These are phyloP conservation scores for Zoysia pacifica DNA, from an alignment of 176 grass and related monocot genomes.

Conservation along the genomic window DNA sequence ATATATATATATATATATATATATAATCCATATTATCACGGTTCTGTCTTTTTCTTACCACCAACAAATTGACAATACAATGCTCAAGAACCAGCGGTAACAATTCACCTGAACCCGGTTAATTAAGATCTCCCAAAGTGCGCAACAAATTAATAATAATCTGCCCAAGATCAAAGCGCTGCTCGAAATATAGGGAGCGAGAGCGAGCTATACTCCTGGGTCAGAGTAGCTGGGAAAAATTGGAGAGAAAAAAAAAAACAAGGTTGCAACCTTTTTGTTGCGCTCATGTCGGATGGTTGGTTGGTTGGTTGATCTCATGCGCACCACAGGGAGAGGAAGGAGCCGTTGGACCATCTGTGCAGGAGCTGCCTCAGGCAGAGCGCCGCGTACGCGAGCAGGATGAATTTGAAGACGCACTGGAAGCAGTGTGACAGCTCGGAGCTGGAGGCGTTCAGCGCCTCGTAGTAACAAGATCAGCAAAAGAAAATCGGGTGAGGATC, in stretches of 20 bases:
- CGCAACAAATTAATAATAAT: background rate
- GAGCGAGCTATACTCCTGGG: background rate
- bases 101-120: conserved; percentile 4
- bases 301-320: background rate
- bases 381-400: conserved; percentile 56
- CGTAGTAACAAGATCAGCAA: background rate
- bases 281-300: background rate
- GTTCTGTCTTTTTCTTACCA: conserved; percentile 11
- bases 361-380: conserved; percentile 57
- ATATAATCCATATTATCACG: background rate
- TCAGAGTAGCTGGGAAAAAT: background rate
- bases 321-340: conserved; percentile 44
- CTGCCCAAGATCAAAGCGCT: conserved; percentile 4
- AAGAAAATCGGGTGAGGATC: background rate
- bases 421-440: too few relatives aligned
- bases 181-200: background rate
- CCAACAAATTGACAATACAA: background rate
- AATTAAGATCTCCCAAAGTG: background rate
- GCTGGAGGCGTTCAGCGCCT: conserved; percentile 53
- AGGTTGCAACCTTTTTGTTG: conserved; percentile 9
- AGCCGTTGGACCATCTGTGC: conserved; percentile 46
- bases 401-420: conserved; percentile 66
- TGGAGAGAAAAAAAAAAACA: background rate
- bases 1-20: too few relatives aligned
- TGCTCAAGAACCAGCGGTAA: too few relatives aligned